Evolutionary conservation across 306 rosid genomes (phyloP), one percentile per base, ranked within the genome.

Genomic region (Canavalia ensiformis): DNA sequence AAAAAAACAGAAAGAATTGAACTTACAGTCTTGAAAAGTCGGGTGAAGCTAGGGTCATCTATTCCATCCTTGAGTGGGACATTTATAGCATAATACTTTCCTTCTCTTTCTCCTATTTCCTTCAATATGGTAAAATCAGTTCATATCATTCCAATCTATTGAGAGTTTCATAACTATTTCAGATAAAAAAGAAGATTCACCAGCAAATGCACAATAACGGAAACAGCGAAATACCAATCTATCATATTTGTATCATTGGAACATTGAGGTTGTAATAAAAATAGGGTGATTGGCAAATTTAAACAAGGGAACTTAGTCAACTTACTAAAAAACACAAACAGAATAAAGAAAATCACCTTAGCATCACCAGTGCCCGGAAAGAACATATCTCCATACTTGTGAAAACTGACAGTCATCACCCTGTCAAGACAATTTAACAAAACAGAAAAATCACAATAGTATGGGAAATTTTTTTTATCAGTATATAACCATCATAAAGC

Each of bases 361-460:
- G 92, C 97, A 84, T 93, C 99, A 60, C 99, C 99, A 2, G 99
- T 93, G 77, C 98, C 99, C 0, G 99, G 99, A 69, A 95, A 95
- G 87, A 93, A 95, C 91, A 86, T 18, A 80, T 95, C 99, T 74
- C 99, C 99, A 83, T 71, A 95, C 91, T 95, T 95, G 91, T 95
- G 99, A 87, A 93, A 95, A 74, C 99, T 95, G 76, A 95, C 97
- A 12, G 99, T 95, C 99, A 95, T 95, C 83, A 95, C 99, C 96
- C 99, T 95, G 94, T 72, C 84, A 90, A 42, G 76, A 69, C 63
- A 83, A 85, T 42, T 85, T 74, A 75, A 77, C 39, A 33, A 31
- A 68, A 80, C 62, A 84, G 75, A 72, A 75, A 46, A 57, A 80
- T 44, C 55, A 72, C 4, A 28, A 46, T 51, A 68, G 64, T 13